Evolutionary conservation across 2,329 filamentous ascomycete species (phyloP), one percentile per base, ranked within the genome.

Genomic region (Ampelomyces quisqualis): DNA sequence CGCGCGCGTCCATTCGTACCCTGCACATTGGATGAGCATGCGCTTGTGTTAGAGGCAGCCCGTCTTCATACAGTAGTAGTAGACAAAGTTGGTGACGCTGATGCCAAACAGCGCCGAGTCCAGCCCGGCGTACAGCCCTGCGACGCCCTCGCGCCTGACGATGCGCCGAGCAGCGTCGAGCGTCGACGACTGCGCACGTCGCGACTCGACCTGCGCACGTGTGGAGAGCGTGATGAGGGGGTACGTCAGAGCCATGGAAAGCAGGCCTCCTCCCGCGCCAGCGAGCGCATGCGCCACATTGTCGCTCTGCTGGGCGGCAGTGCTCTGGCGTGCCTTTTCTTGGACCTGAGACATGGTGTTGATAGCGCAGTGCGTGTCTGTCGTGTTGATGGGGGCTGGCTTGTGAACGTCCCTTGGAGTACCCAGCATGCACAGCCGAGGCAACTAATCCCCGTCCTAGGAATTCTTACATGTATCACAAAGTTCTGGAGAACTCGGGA

Each of bases 71-170:
- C 88, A 98, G 78, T 97, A 98, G 75, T 98, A 98, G 78, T 98
- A 98, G 33, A 98, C 91, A 68, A 98, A 98, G 77, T 98, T 98
- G 60, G 93, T 98, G 57, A 98, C 85, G 70, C 87, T 93, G 75
- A 98, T 97, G 68, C 93, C 93, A 70, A 98, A 96, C 31, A 98
- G 78, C 36, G 93, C 93, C 49, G 88, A 94, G 70, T 95, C 89
- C 45, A 98, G 81, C 28, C 93, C 93, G 5, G 93, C 84, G 68
- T 97, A 98, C 23, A 98, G 82, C 21, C 93, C 93, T 2, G 81
- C 75, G 41, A 96, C 74, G 59, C 93, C 93, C 72, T 98, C 93
- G 57, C 93, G 87, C 57, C 90, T 86, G 51, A 98, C 79, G 66
- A 98, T 97, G 60, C 84, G 82, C 58, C 84, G 82, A 47, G 93